Conservation (phyloP, 345 rosid species). For the Psidium friedrichsthalianum region DNA sequence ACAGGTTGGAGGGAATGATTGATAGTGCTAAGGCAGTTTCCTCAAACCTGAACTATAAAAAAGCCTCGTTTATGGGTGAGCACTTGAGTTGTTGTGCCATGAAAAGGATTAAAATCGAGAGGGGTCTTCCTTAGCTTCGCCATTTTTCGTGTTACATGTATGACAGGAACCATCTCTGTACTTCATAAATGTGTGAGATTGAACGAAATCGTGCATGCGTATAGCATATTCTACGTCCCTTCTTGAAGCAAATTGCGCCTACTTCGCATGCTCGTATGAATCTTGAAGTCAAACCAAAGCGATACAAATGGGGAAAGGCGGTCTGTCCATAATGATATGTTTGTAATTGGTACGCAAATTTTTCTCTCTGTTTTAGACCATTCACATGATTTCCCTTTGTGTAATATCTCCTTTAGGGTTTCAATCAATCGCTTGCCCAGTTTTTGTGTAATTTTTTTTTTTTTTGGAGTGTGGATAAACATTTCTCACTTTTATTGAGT, state of each 20-base stretch:
- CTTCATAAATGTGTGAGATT: not conserved
- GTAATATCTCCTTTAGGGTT: not conserved
- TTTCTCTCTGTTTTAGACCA: not conserved
- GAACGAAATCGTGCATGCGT: not conserved
- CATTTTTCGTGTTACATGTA: not conserved
- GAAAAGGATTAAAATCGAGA: not conserved
- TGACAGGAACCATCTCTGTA: not conserved
- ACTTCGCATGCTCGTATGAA: not conserved
- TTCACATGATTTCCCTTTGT: not conserved
- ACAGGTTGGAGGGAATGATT: not conserved
- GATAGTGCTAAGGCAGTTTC: not conserved
- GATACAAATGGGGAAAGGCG: not conserved
- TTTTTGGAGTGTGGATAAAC: not conserved
- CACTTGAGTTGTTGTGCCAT: not conserved
- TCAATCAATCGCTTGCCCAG: not conserved
- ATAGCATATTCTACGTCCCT: not conserved
- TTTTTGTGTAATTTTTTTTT: not conserved
- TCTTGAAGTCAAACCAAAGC: not conserved
- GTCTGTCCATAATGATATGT: not conserved
- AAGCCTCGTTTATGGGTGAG: not conserved
- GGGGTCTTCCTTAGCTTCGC: not conserved
- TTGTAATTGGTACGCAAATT: not conserved
- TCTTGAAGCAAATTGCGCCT: not conserved
- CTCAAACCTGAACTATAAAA: not conserved
- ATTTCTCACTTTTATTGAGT: not conserved